Conservation (phyloP, 2,329 filamentous ascomycete genomes). For the Trichoderma sp. region DNA sequence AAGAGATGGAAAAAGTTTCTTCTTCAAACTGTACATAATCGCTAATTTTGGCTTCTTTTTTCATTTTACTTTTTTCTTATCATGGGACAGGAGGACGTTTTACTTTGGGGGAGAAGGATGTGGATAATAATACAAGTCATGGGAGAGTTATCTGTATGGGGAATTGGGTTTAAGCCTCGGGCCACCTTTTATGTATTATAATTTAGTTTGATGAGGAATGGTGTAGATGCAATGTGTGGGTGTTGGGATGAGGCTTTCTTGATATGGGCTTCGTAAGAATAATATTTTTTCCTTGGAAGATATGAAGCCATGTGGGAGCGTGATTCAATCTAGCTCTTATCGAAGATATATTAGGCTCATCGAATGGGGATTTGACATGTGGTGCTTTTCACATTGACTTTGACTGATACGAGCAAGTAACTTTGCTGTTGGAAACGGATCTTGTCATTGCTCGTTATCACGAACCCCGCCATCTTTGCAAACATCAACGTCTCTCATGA, state of each 20-base stretch:
- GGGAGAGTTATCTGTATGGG: background rate
- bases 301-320: background rate
- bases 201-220: background rate
- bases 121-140: background rate
- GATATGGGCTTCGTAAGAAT: background rate
- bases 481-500: background rate
- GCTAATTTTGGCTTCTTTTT: background rate
- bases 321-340: background rate
- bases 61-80: background rate
- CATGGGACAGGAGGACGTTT: background rate
- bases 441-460: no score
- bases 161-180: background rate
- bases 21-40: background rate
- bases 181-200: slow-evolving; percentile 12
- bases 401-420: background rate
- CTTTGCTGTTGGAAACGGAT: no score
- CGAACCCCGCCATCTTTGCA: background rate
- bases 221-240: background rate
- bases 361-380: background rate
- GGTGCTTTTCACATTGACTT: background rate
- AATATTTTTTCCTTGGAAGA: background rate
- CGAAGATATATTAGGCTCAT: background rate
- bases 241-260: background rate
- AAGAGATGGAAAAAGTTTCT: background rate
- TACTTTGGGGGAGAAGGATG: background rate